phyloP scores from a whole-genome alignment of 1,284 basidiomycete genomes.

The Apiotrichum akiyoshidainum region DNA sequence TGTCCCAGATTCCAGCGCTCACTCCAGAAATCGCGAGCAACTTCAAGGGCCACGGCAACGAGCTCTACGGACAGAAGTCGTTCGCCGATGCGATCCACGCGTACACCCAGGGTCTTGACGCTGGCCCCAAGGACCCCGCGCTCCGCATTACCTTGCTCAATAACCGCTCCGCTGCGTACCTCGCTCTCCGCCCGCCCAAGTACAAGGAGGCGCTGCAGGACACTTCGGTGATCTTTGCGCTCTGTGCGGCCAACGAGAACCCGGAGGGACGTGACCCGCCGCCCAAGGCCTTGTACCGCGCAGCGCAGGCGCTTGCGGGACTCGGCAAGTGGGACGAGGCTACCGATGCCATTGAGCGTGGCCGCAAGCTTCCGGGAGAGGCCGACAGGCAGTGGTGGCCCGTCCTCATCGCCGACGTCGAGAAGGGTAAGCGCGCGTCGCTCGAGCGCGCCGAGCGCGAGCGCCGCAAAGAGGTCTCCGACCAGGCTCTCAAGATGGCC shows the following conservation, averaged over 20 bases:
- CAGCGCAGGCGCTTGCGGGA: slow-evolving; percentile 67
- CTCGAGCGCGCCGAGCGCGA: slow-evolving; percentile 37
- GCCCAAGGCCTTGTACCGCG: slow-evolving; percentile 80
- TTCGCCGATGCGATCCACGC: slow-evolving; percentile 84
- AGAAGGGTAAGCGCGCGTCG: slow-evolving; percentile 26
- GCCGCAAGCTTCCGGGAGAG: slow-evolving; percentile 26
- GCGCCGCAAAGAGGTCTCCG: slow-evolving; percentile 32
- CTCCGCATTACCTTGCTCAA: slow-evolving; percentile 71
- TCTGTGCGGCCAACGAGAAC: slow-evolving; percentile 54
- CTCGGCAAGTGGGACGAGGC: slow-evolving; percentile 74
- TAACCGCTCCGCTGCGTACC: slow-evolving; percentile 89
- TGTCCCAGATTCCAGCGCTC: background rate
- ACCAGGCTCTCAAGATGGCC: slow-evolving; percentile 33
- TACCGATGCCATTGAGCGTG: slow-evolving; percentile 68
- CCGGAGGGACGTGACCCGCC: slow-evolving; percentile 46
- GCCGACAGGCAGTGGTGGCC: slow-evolving; percentile 25
- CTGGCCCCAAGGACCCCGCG: slow-evolving; percentile 63
- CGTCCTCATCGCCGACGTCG: slow-evolving; percentile 22
- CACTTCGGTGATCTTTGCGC: slow-evolving; percentile 66
- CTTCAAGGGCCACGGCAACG: slow-evolving; percentile 94
- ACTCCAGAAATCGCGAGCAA: slow-evolving; percentile 76
- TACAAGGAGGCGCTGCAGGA: slow-evolving; percentile 79
- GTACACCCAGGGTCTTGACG: slow-evolving; percentile 85
- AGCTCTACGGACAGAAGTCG: slow-evolving; percentile 82
- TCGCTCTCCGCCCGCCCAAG: slow-evolving; percentile 73